phyloP scores from a whole-genome alignment of 2,329 filamentous ascomycete genomes.

The Torrubiellomyces zombiae region DNA sequence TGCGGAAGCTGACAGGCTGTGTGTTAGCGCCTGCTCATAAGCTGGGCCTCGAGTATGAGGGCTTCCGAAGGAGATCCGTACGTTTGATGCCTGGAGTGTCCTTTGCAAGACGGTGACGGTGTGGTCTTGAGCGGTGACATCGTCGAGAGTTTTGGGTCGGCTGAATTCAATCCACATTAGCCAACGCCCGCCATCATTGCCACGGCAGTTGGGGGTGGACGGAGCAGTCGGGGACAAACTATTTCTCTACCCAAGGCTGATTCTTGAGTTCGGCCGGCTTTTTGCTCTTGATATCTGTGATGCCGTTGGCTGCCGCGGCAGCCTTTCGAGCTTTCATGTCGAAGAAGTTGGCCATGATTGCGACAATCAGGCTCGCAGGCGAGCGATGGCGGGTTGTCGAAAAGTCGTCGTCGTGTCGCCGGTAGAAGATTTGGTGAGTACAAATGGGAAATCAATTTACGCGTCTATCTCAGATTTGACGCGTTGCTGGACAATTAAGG shows the following conservation, averaged over 20 bases:
- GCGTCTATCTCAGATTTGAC: constrained; percentile 6
- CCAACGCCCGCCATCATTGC: too few relatives aligned
- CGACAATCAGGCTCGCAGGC: neutral
- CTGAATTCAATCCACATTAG: too few relatives aligned
- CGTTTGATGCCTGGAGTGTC: constrained; percentile 87
- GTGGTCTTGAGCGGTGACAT: constrained; percentile 96
- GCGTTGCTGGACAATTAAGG: constrained; percentile 1
- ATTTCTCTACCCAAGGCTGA: constrained; percentile 99
- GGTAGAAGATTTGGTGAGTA: neutral
- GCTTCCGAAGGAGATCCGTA: too few relatives aligned
- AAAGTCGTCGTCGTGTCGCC: neutral
- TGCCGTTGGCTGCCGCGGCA: constrained; percentile 48
- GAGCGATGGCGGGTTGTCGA: neutral
- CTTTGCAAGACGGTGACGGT: constrained; percentile 84
- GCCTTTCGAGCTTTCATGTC: constrained; percentile 83
- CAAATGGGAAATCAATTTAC: constrained; percentile 13
- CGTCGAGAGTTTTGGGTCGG: constrained; percentile 80
- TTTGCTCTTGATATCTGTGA: constrained; percentile 47
- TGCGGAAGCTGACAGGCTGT: constrained; percentile 52
- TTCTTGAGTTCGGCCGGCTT: constrained; percentile 41
- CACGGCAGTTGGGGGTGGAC: too few relatives aligned
- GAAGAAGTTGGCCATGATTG: constrained; percentile 75
- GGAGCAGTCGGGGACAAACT: constrained; percentile 38
- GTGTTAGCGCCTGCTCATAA: constrained; percentile 1
- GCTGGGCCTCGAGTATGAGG: too few relatives aligned